A percentile compares a stretch with the other conserved stretches of the same genome.
phyloP scores from a whole-genome alignment of 148 eudicot genomes.

The Polygonum maritimum region DNA sequence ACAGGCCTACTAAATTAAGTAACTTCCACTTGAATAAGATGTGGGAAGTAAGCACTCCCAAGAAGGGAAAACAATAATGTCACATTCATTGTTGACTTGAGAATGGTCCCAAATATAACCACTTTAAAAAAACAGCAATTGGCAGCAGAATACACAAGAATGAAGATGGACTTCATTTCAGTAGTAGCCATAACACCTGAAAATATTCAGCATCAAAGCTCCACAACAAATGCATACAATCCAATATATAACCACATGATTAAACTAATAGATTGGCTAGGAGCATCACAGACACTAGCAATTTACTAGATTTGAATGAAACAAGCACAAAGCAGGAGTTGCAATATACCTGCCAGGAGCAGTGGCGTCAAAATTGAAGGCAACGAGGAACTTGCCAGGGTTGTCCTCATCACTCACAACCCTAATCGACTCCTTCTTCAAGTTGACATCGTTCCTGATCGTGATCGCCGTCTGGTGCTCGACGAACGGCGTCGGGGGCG shows the following conservation, averaged over 20 bases:
- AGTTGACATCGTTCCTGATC: slow-evolving; percentile 74
- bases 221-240: neutral
- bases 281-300: neutral
- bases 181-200: neutral
- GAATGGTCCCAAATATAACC: neutral
- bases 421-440: slow-evolving; percentile 83
- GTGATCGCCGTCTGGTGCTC: slow-evolving; percentile 97
- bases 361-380: slow-evolving; percentile 83
- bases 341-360: slow-evolving; percentile 68
- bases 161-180: neutral
- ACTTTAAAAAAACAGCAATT: neutral
- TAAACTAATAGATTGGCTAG: neutral
- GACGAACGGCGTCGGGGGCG: slow-evolving; percentile 46
- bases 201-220: neutral
- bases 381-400: slow-evolving; percentile 71
- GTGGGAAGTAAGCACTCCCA: neutral
- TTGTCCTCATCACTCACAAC: slow-evolving; percentile 66
- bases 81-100: neutral
- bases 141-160: neutral
- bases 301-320: neutral
- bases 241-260: neutral
- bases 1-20: neutral
- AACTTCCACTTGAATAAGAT: neutral
- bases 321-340: neutral
- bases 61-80: neutral